These are phyloP conservation scores for Flaveria brownii DNA, from an alignment of 129 eudicot genomes.

Conservation along the genomic window DNA sequence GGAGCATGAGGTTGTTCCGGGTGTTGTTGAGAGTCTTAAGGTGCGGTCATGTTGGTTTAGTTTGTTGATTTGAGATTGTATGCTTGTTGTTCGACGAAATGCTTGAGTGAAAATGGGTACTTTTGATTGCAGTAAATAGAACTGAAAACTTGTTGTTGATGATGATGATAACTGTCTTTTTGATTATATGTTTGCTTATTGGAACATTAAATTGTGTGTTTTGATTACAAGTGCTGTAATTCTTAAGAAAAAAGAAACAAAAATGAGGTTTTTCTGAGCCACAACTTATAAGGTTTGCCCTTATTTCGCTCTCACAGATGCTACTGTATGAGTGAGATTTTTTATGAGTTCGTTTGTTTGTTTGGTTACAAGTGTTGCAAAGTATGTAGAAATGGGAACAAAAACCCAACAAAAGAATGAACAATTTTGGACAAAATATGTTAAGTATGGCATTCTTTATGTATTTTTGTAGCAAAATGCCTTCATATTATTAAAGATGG, in stretches of 20 bases:
- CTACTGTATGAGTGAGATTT: too few relatives aligned
- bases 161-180: too few relatives aligned
- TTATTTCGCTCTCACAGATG: too few relatives aligned
- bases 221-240: not conserved
- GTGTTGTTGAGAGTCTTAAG: constrained; percentile 87
- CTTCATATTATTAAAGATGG: not conserved
- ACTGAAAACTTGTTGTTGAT: not conserved
- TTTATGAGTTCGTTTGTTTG: too few relatives aligned
- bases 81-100: constrained; percentile 24
- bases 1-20: constrained; percentile 89
- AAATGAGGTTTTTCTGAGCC: too few relatives aligned
- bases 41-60: constrained; percentile 21
- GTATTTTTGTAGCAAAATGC: not conserved
- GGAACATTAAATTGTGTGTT: not conserved
- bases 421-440: not conserved
- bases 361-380: not conserved
- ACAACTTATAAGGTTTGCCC: too few relatives aligned
- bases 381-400: not conserved
- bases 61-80: constrained; percentile 1
- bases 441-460: too few relatives aligned
- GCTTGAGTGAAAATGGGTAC: constrained; percentile 9
- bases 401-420: not conserved
- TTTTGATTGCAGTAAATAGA: not conserved
- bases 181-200: not conserved
- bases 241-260: too few relatives aligned